These are phyloP conservation scores for Apiotrichum domesticum DNA, from an alignment of 1,284 basidiomycete species.

Conservation along the genomic window DNA sequence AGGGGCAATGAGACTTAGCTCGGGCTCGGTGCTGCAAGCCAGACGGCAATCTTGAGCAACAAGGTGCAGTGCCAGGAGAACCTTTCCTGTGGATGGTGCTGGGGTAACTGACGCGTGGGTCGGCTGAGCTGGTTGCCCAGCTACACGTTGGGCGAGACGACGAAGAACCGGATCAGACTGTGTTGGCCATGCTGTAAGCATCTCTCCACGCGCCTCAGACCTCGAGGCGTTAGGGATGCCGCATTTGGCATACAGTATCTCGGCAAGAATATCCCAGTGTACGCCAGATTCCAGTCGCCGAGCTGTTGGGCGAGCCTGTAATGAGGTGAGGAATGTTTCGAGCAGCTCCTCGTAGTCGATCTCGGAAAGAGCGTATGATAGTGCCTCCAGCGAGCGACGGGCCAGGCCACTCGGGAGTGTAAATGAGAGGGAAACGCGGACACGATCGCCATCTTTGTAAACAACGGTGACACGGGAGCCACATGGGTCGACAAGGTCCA, in stretches of 20 bases:
- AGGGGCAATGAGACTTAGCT: slow-evolving; percentile 58
- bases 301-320: neutral
- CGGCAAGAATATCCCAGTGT: slow-evolving; percentile 7
- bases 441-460: slow-evolving; percentile 52
- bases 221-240: neutral
- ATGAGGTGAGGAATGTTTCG: neutral
- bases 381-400: slow-evolving; percentile 55
- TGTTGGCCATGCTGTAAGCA: neutral
- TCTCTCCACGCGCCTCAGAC: neutral
- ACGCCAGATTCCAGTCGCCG: neutral
- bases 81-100: slow-evolving; percentile 7
- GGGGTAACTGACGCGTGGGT: neutral
- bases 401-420: slow-evolving; percentile 55
- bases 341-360: slow-evolving; percentile 26
- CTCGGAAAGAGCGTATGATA: slow-evolving; percentile 54
- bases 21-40: slow-evolving; percentile 48
- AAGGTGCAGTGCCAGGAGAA: slow-evolving; percentile 65
- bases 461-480: slow-evolving; percentile 51
- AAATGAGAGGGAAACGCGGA: slow-evolving; percentile 53
- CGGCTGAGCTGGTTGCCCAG: neutral
- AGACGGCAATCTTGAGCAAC: slow-evolving; percentile 58
- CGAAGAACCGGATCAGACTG: slow-evolving; percentile 49
- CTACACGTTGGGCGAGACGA: slow-evolving; percentile 34
- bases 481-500: slow-evolving; percentile 45
- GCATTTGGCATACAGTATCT: slow-evolving; percentile 41